Evolutionary conservation across 352 stramenopile species (phyloP).

Genomic region (Hyaloperonospora arabidopsidis): DNA sequence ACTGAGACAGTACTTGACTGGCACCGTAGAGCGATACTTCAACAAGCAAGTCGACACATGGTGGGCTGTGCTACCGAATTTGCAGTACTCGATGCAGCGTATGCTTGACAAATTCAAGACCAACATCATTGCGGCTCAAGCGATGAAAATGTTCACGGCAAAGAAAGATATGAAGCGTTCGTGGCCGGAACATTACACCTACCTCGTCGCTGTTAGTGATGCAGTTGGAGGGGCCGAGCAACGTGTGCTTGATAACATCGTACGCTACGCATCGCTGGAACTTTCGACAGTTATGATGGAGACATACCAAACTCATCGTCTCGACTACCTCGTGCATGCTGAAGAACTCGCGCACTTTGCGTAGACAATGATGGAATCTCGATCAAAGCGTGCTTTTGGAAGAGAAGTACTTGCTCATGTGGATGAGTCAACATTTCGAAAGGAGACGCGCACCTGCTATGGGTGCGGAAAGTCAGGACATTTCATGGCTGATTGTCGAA

Average conservation of each 20-base stretch:
- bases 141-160: neutral
- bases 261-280: neutral
- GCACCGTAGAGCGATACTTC: neutral
- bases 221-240: neutral
- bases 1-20: neutral
- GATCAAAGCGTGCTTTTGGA: neutral
- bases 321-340: neutral
- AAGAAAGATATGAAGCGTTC: neutral
- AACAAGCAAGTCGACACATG: conserved; percentile 4
- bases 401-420: neutral
- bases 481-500: neutral
- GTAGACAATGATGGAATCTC: neutral
- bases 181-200: conserved; percentile 5
- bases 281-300: neutral
- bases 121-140: no score
- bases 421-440: neutral
- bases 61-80: no score
- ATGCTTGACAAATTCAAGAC: no score
- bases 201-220: neutral
- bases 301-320: neutral
- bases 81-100: no score
- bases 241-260: neutral
- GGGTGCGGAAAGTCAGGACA: neutral
- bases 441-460: neutral
- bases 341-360: neutral